Evolutionary conservation across 345 rosid genomes (phyloP).

Genomic region (Gossypium stocksii): DNA sequence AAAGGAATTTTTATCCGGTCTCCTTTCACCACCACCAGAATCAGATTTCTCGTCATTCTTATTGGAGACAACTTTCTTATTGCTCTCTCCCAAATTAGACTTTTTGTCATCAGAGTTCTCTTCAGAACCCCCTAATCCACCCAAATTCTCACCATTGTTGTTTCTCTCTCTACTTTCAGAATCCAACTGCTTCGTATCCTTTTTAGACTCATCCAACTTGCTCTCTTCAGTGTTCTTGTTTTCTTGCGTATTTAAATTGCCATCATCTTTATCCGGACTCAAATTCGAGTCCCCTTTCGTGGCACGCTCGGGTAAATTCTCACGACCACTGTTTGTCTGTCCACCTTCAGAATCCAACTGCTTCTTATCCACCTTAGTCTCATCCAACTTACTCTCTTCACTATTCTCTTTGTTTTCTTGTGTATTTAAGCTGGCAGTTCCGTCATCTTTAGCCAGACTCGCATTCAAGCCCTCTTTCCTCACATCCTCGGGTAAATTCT

Average conservation of each 20-base stretch:
- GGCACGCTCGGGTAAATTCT: conserved; percentile 11
- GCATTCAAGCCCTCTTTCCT: conserved; percentile 48
- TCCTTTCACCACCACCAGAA: conserved; percentile 28
- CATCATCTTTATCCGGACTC: conserved; percentile 25
- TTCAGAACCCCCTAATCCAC: conserved; percentile 36
- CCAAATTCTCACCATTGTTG: conserved; percentile 33
- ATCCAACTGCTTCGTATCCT: conserved; percentile 25
- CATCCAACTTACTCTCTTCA: conserved; percentile 22
- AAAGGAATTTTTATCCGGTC: conserved; percentile 24
- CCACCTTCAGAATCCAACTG: conserved; percentile 21
- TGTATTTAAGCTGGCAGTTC: conserved; percentile 15
- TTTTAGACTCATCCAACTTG: conserved; percentile 32
- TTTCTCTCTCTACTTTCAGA: conserved; percentile 26
- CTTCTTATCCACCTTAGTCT: conserved; percentile 35
- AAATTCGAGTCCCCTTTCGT: neutral
- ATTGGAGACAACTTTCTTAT: conserved; percentile 30
- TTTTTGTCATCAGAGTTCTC: conserved; percentile 22
- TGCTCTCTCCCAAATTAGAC: conserved; percentile 29
- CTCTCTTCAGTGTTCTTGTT: conserved; percentile 23
- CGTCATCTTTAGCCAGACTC: conserved; percentile 26
- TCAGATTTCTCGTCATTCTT: conserved; percentile 28
- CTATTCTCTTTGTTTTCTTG: conserved; percentile 38
- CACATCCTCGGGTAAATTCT: conserved; percentile 24
- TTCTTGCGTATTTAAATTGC: conserved; percentile 26
- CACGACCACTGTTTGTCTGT: conserved; percentile 28